A percentile compares a stretch with the other conserved stretches of the same genome.
Conservation (phyloP, 2,329 filamentous ascomycete species). For the Apiospora koreana region DNA sequence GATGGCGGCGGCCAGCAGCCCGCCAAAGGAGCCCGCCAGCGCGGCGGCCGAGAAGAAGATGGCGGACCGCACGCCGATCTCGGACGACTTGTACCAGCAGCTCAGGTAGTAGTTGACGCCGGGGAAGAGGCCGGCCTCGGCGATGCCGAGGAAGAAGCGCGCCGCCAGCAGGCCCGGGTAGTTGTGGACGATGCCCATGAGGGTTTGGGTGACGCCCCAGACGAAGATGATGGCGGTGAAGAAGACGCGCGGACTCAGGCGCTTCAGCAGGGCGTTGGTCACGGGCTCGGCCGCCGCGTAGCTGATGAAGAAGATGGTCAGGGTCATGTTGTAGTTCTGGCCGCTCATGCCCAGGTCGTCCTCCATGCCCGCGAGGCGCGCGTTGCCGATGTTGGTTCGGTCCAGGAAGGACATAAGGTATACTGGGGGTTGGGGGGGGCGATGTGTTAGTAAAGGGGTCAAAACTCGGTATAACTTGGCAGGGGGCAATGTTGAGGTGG, state of each 20-base stretch:
- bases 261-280: constrained; percentile 80
- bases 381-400: constrained; percentile 75
- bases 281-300: constrained; percentile 78
- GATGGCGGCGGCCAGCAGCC: constrained; percentile 71
- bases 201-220: constrained; percentile 70
- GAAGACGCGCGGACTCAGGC: constrained; percentile 74
- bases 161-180: constrained; percentile 67
- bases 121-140: constrained; percentile 76
- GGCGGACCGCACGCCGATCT: constrained; percentile 46
- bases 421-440: constrained; percentile 51
- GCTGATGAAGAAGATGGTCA: constrained; percentile 85
- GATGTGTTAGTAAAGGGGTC: constrained; percentile 39
- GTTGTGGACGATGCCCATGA: constrained; percentile 66
- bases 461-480: background rate
- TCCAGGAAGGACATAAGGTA: constrained; percentile 76
- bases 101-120: constrained; percentile 79
- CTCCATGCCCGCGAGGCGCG: constrained; percentile 56
- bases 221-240: constrained; percentile 78
- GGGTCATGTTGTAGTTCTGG: constrained; percentile 69
- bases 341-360: constrained; percentile 61
- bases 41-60: constrained; percentile 85
- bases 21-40: constrained; percentile 75
- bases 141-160: constrained; percentile 70
- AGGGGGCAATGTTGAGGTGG: background rate
- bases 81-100: constrained; percentile 79